Base-by-base conservation (phyloP, 768 basidiomycete genomes). In the Lactifluus echinatus region DNA sequence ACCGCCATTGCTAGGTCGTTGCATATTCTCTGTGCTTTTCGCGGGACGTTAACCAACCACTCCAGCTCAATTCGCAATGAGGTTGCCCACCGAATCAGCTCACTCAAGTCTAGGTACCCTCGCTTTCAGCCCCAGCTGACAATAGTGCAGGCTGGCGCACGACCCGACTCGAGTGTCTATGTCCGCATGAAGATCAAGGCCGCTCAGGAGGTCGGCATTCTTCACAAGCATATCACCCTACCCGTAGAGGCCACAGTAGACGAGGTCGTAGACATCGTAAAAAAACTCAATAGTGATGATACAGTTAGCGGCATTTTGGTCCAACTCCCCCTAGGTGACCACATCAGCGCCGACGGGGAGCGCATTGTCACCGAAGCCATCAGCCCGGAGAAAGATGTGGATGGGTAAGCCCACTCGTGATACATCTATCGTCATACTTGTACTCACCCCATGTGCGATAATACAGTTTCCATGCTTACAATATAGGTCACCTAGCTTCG, bases 151-250 rank as follows among this genome's bases (percentile, higher is more conserved):
- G 93, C 92, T 50, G 96, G 96, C 53, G 82, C 85, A 29, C 87
- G 91, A 57, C 84, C 92, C 21, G 95, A 97, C 70, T 98, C 94
- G 5, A 75, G 78, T 19, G 85, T 86, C 40, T 99, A 99, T 72
- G 85, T 99, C 63, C 91, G 92, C 67, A 98, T 98, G 95, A 99
- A 99, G 74, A 77, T 82, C 42, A 97, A 94, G 71, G 96, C 96
- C 11, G 89, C 93, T 11, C 83, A 92, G 65, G 92, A 98, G 73
- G 86, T 89, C 63, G 94, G 96, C 57, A 89, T 98, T 73, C 81
- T 78, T 57, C 87, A 89, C 71, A 82, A 84, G 52, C 92, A 97
- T 68, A 74, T 98, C 68, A 74, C 75, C 50, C 70, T 93, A 17
- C 77, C 85, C n/a, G 81, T 77, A 42, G 81, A 82, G 46, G 76